Evolutionary conservation across 805 yeast species (phyloP).

Genomic region (Candida krabiensis): DNA sequence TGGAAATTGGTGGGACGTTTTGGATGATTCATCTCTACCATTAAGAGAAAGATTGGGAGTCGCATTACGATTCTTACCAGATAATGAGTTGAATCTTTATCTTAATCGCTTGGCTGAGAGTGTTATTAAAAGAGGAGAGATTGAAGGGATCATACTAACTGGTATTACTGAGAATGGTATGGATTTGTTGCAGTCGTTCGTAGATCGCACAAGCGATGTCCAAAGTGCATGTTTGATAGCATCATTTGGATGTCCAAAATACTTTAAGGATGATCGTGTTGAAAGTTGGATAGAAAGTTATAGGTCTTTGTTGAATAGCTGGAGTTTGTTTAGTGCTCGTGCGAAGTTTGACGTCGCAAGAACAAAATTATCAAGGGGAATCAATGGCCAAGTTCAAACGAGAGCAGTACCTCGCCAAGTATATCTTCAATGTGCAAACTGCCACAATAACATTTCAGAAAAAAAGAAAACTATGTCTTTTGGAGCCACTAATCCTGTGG

Average conservation of each 20-base stretch:
- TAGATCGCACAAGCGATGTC: slow-evolving; percentile 84
- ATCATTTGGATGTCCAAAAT: slow-evolving; percentile 80
- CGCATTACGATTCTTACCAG: slow-evolving; percentile 82
- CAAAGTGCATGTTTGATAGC: slow-evolving; percentile 88
- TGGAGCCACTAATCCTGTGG: neutral
- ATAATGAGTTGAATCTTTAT: slow-evolving; percentile 72
- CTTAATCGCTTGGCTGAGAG: slow-evolving; percentile 66
- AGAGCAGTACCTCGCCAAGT: slow-evolving; percentile 69
- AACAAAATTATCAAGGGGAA: slow-evolving; percentile 57
- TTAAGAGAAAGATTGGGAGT: slow-evolving; percentile 87
- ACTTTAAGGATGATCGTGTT: slow-evolving; percentile 70
- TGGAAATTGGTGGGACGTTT: slow-evolving; percentile 93
- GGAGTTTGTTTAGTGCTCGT: slow-evolving; percentile 75
- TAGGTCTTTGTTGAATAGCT: slow-evolving; percentile 66
- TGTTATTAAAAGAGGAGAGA: slow-evolving; percentile 76
- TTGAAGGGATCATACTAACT: slow-evolving; percentile 86
- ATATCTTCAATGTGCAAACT: slow-evolving; percentile 74
- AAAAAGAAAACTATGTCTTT: slow-evolving; percentile 12
- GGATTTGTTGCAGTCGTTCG: slow-evolving; percentile 79
- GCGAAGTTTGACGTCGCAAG: slow-evolving; percentile 86
- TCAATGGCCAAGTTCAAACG: slow-evolving; percentile 46
- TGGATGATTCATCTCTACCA: slow-evolving; percentile 87
- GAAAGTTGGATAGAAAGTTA: slow-evolving; percentile 79
- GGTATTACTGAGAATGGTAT: slow-evolving; percentile 89
- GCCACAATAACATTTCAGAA: slow-evolving; percentile 69